Evolutionary conservation across 495 filamentous ascomycete genomes (phyloP).

Genomic region (Penicillium chermesinum): DNA sequence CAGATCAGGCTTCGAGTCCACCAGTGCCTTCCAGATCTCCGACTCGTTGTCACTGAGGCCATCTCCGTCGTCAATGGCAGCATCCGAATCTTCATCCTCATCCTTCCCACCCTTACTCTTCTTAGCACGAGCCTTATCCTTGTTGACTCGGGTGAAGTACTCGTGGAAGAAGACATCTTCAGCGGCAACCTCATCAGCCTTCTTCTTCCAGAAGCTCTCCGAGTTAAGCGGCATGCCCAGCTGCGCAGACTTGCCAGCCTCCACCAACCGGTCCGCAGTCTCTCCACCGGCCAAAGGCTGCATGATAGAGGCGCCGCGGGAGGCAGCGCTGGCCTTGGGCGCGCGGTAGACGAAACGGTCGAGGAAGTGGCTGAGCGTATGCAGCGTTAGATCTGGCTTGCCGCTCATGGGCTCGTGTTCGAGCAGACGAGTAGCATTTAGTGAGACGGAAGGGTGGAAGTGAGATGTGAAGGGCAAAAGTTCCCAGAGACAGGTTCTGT

Average conservation of each 20-base stretch:
- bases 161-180: slow-evolving; percentile 98
- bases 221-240: slow-evolving; percentile 62
- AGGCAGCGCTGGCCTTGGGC: slow-evolving; percentile 59
- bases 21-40: slow-evolving; percentile 92
- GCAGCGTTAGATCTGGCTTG: slow-evolving; percentile 81
- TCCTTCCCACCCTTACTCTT: slow-evolving; percentile 42
- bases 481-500: slow-evolving; percentile 90
- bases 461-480: slow-evolving; percentile 71
- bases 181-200: slow-evolving; percentile 73
- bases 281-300: slow-evolving; percentile 75
- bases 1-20: slow-evolving; percentile 71
- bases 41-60: slow-evolving; percentile 46
- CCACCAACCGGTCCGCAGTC: slow-evolving; percentile 59
- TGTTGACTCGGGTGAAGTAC: slow-evolving; percentile 81
- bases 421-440: slow-evolving; percentile 70
- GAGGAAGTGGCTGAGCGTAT: slow-evolving; percentile 90
- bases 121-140: slow-evolving; percentile 60
- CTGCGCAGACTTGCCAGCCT: slow-evolving; percentile 44
- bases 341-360: slow-evolving; percentile 96
- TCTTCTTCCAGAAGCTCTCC: slow-evolving; percentile 87
- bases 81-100: slow-evolving; percentile 19
- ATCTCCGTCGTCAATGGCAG: slow-evolving; percentile 27
- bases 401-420: slow-evolving; percentile 61
- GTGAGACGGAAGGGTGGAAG: slow-evolving; percentile 92
- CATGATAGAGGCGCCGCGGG: slow-evolving; percentile 85